Conservation (phyloP, 1,139 yeast genomes). For the Nakaseomyces kungkrabaensis region DNA sequence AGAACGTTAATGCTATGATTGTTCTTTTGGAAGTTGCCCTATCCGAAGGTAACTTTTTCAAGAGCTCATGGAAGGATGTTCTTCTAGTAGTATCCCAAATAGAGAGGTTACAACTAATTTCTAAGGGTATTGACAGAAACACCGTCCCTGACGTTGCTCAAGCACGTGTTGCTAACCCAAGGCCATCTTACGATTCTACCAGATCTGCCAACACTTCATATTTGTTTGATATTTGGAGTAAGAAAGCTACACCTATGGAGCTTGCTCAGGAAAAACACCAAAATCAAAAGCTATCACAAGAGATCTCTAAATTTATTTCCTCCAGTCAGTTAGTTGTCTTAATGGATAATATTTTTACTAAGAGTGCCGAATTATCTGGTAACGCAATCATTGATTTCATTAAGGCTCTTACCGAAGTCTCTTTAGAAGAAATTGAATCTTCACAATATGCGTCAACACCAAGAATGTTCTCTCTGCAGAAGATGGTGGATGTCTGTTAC, state of each 20-base stretch:
- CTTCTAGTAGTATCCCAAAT: constrained; percentile 78
- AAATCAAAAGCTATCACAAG: constrained; percentile 42
- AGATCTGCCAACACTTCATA: constrained; percentile 33
- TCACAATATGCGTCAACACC: constrained; percentile 78
- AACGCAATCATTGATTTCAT: constrained; percentile 82
- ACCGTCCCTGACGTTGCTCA: constrained; percentile 77
- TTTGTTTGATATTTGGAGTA: constrained; percentile 32
- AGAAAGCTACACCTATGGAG: constrained; percentile 39
- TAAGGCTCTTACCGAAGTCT: constrained; percentile 74
- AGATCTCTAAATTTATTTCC: constrained; percentile 49
- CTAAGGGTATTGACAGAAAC: constrained; percentile 80
- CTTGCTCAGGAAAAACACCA: constrained; percentile 41
- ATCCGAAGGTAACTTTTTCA: constrained; percentile 63
- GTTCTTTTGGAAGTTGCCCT: constrained; percentile 69
- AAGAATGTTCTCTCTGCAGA: constrained; percentile 83
- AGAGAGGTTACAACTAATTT: constrained; percentile 79
- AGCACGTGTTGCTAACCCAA: constrained; percentile 44
- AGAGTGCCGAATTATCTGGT: constrained; percentile 71
- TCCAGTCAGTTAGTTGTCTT: constrained; percentile 75
- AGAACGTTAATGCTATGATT: constrained; percentile 73
- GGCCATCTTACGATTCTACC: constrained; percentile 48
- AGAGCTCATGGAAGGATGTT: constrained; percentile 75
- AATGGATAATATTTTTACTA: constrained; percentile 79
- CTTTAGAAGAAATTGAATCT: constrained; percentile 83
- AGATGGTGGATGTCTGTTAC: constrained; percentile 93